These are phyloP conservation scores for Phytophthora agathidicida DNA, from an alignment of 352 stramenopile genomes.

Conservation along the genomic window DNA sequence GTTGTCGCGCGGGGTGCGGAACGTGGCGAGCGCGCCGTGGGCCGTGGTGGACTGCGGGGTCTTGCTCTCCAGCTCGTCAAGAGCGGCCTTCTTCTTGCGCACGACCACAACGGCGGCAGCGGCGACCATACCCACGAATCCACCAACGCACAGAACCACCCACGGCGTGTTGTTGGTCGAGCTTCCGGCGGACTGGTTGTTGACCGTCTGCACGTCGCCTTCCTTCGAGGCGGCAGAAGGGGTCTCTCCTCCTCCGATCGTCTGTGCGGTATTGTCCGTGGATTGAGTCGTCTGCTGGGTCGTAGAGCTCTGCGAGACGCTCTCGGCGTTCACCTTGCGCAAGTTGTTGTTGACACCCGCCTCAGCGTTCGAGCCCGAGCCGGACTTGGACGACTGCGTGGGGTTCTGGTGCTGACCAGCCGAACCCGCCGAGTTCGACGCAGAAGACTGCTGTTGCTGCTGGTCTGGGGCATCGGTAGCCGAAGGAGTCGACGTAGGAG, in stretches of 20 bases:
- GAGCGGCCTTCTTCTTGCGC: conserved; percentile 68
- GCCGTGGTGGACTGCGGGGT: conserved; percentile 43
- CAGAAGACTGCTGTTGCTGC: conserved; percentile 14
- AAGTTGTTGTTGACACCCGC: conserved; percentile 23
- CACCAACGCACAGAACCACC: conserved; percentile 45
- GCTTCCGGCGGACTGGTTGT: conserved; percentile 22
- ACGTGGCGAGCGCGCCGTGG: conserved; percentile 35
- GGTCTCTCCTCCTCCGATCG: conserved; percentile 19
- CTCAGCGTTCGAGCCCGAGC: conserved; percentile 15
- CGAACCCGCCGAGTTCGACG: conserved; percentile 22
- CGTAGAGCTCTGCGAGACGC: conserved; percentile 2
- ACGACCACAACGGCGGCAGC: conserved; percentile 60
- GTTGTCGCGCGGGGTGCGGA: conserved; percentile 60
- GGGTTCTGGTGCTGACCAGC: conserved; percentile 4
- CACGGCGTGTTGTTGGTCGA: conserved; percentile 22
- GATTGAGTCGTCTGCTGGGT: conserved; percentile 7
- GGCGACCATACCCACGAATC: conserved; percentile 48
- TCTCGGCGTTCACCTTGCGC: conserved; percentile 24
- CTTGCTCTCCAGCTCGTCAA: conserved; percentile 70
- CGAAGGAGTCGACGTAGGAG: conserved; percentile 13
- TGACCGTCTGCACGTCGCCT: conserved; percentile 45
- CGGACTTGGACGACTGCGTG: conserved; percentile 10
- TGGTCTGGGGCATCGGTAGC: conserved; percentile 1
- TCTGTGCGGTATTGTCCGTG: conserved; percentile 1
- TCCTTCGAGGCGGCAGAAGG: conserved; percentile 21